Percentiles rank a stretch among this genome's conserved stretches.
These are phyloP conservation scores for Zygosaccharomyces rouxii DNA, from an alignment of 805 yeast genomes.

Conservation along the genomic window DNA sequence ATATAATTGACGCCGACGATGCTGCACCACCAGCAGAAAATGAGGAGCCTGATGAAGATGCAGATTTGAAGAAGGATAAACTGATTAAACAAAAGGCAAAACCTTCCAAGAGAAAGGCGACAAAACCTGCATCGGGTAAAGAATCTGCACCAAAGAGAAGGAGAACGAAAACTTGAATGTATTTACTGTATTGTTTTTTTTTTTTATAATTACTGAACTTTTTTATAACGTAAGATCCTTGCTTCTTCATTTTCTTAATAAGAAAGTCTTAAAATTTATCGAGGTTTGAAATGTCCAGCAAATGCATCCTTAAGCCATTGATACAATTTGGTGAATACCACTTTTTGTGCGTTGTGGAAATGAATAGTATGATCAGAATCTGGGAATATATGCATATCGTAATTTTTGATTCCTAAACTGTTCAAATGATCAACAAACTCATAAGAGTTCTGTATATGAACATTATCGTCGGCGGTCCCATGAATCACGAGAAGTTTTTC, in stretches of 20 bases:
- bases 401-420: slow-evolving; percentile 53
- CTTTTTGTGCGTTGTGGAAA: slow-evolving; percentile 71
- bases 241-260: not conserved
- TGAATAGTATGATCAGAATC: slow-evolving; percentile 85
- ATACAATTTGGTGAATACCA: slow-evolving; percentile 67
- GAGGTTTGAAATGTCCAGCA: slow-evolving; percentile 34
- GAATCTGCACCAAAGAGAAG: slow-evolving; percentile 20
- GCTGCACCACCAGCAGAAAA: slow-evolving; percentile 29
- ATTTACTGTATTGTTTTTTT: not conserved
- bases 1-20: slow-evolving; percentile 36
- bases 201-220: not conserved
- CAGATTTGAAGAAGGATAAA: slow-evolving; percentile 37
- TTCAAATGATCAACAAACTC: slow-evolving; percentile 59
- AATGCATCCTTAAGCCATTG: slow-evolving; percentile 67
- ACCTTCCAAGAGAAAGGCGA: slow-evolving; percentile 27
- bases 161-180: slow-evolving; percentile 18
- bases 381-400: slow-evolving; percentile 84
- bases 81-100: slow-evolving; percentile 33
- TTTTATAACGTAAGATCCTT: not conserved
- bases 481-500: slow-evolving; percentile 65
- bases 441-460: slow-evolving; percentile 67
- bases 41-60: slow-evolving; percentile 28
- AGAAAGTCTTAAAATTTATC: not conserved
- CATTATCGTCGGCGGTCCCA: slow-evolving; percentile 84
- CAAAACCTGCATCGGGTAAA: slow-evolving; percentile 14